Evolutionary conservation across 1,284 basidiomycete genomes (phyloP).

Genomic region (Tremellales sp.): DNA sequence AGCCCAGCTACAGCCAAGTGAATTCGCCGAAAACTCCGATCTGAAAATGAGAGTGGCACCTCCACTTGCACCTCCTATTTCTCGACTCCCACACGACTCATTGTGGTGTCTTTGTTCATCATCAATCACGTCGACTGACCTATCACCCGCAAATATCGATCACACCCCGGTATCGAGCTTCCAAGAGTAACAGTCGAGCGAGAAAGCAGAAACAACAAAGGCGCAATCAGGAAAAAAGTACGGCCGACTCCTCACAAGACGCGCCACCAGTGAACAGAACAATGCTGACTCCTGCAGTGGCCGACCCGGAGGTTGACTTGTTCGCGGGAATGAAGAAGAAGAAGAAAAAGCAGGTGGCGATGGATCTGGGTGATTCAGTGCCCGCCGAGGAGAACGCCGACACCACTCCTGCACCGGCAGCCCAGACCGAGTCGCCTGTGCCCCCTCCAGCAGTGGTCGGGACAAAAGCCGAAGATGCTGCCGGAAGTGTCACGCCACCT

Average conservation of each 20-base stretch:
- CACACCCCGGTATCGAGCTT: no score
- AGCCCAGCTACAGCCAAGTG: no score
- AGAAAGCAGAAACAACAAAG: no score
- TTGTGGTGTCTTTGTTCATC: no score
- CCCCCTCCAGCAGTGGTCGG: slow-evolving; percentile 20
- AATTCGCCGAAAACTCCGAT: no score
- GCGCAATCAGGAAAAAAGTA: no score
- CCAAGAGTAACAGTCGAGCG: no score
- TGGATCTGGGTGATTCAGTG: slow-evolving; percentile 46
- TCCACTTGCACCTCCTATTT: background rate
- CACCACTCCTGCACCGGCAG: slow-evolving; percentile 8
- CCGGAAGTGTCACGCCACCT: slow-evolving; percentile 10
- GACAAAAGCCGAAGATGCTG: slow-evolving; percentile 19
- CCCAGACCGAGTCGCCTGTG: slow-evolving; percentile 32
- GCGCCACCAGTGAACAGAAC: background rate
- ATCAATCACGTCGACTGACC: no score
- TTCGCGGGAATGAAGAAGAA: slow-evolving; percentile 55
- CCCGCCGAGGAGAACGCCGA: slow-evolving; percentile 3
- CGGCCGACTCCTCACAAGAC: no score
- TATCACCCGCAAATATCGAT: background rate
- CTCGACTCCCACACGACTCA: no score
- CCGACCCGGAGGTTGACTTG: slow-evolving; percentile 49
- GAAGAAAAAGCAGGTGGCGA: slow-evolving; percentile 50
- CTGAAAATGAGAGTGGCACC: background rate
- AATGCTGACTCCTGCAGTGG: slow-evolving; percentile 26